Conservation (phyloP, 1,139 yeast species). For the Trichomonascaceae sp. region DNA sequence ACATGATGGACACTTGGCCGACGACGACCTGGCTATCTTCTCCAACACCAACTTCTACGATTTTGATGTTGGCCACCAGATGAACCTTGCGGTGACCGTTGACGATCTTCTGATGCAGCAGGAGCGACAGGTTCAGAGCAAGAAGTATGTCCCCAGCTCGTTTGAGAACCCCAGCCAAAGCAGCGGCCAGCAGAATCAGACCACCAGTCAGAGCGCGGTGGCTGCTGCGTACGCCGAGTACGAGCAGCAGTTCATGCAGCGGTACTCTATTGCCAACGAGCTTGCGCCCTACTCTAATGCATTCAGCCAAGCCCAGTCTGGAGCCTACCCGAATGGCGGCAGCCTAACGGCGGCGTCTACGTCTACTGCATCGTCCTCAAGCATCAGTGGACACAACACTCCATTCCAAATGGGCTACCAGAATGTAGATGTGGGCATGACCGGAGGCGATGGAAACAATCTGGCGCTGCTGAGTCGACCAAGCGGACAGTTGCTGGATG, state of each 20-base stretch:
- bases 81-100: constrained; percentile 29
- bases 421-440: too few species aligned
- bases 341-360: not conserved
- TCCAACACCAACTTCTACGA: constrained; percentile 32
- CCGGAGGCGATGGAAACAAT: not conserved
- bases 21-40: constrained; percentile 29
- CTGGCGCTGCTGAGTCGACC: not conserved
- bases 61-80: constrained; percentile 30
- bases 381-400: too few species aligned
- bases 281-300: constrained; percentile 8
- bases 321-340: constrained; percentile 2
- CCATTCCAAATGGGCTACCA: too few species aligned
- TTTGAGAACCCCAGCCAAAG: constrained; percentile 5
- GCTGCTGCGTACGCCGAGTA: constrained; percentile 3
- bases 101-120: constrained; percentile 30
- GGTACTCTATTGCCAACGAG: constrained; percentile 15
- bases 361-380: not conserved
- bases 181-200: not conserved
- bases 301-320: constrained; percentile 6
- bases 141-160: constrained; percentile 10
- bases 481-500: not conserved
- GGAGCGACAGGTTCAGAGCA: constrained; percentile 25
- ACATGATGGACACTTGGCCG: constrained; percentile 5
- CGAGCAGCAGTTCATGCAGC: constrained; percentile 11
- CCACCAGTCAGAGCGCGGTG: not conserved